These are phyloP conservation scores for Tylopilus subfusipes DNA, from an alignment of 768 basidiomycete species.

Conservation along the genomic window DNA sequence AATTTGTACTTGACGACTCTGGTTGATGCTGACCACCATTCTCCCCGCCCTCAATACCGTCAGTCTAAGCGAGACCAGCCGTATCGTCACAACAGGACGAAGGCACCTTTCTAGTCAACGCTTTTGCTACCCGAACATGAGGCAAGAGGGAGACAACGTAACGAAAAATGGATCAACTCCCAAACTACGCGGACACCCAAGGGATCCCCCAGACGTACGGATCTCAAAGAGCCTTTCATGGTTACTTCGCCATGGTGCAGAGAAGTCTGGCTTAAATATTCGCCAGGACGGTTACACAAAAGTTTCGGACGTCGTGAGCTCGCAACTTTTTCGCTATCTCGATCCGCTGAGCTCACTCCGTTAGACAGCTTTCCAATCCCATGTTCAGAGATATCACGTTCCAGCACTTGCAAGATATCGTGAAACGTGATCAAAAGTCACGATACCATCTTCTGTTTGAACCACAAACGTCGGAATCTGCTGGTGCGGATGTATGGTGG, in stretches of 20 bases:
- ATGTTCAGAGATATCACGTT: conserved; percentile 63
- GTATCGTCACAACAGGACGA: not conserved
- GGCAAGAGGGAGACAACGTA: conserved; percentile 3
- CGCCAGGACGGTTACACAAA: conserved; percentile 82
- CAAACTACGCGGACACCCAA: conserved; percentile 57
- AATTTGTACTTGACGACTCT: not conserved
- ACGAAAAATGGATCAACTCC: conserved; percentile 20
- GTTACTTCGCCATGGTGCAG: conserved; percentile 88
- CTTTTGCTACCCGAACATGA: conserved; percentile 7
- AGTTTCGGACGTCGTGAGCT: conserved; percentile 77
- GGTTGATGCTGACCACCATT: conserved; percentile 11
- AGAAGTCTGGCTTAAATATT: conserved; percentile 69
- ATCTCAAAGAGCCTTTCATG: conserved; percentile 87
- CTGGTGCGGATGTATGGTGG: conserved; percentile 58
- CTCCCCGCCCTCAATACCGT: not conserved
- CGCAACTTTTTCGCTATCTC: not conserved
- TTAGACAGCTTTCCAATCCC: conserved; percentile 59
- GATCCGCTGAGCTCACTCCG: conserved; percentile 4
- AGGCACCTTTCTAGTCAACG: conserved; percentile 4
- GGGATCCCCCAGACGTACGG: conserved; percentile 64
- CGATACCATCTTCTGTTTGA: conserved; percentile 61
- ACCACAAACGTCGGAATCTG: conserved; percentile 31
- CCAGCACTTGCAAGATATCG: conserved; percentile 54
- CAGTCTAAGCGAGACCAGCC: not conserved
- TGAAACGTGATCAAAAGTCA: conserved; percentile 62